These are phyloP conservation scores for Verbena officinalis DNA, from an alignment of 257 asterid species.

Conservation along the genomic window DNA sequence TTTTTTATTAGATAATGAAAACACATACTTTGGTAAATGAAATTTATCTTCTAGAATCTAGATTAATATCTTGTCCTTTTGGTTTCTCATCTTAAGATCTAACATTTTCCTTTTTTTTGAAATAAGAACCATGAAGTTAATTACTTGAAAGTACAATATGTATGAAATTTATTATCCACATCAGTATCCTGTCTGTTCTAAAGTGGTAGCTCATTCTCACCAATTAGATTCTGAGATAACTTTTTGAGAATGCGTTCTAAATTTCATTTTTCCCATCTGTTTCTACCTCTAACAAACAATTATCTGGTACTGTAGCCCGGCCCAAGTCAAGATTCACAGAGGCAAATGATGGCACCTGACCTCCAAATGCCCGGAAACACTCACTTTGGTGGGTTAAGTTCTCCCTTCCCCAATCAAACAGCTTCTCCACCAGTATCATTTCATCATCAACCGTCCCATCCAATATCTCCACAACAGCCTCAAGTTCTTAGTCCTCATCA, in stretches of 20 bases:
- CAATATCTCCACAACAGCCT: conserved; percentile 50
- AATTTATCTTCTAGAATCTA: conserved; percentile 19
- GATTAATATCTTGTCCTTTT: neutral
- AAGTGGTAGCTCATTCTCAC: conserved; percentile 1
- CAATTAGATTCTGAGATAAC: conserved; percentile 1
- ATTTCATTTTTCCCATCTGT: conserved; percentile 16
- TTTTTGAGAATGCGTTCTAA: conserved; percentile 17
- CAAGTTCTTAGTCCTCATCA: conserved; percentile 49
- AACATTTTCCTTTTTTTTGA: neutral
- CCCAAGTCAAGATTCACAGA: conserved; percentile 64
- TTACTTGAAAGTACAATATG: neutral
- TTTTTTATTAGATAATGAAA: too few species aligned
- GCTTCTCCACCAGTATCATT: conserved; percentile 46
- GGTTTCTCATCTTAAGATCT: neutral
- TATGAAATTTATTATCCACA: conserved; percentile 11
- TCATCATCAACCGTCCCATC: conserved; percentile 52
- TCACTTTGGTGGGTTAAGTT: conserved; percentile 47
- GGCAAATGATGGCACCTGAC: conserved; percentile 68
- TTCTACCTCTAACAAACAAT: neutral
- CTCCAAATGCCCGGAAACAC: conserved; percentile 63
- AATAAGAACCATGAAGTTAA: conserved; percentile 2
- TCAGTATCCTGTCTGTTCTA: conserved; percentile 13
- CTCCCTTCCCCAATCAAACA: conserved; percentile 44
- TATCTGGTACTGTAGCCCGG: conserved; percentile 52
- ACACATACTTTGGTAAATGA: neutral